Evolutionary conservation across 176 grass and related monocot species (phyloP), one percentile per base, ranked within the genome.

Genomic region (Lolium rigidum): DNA sequence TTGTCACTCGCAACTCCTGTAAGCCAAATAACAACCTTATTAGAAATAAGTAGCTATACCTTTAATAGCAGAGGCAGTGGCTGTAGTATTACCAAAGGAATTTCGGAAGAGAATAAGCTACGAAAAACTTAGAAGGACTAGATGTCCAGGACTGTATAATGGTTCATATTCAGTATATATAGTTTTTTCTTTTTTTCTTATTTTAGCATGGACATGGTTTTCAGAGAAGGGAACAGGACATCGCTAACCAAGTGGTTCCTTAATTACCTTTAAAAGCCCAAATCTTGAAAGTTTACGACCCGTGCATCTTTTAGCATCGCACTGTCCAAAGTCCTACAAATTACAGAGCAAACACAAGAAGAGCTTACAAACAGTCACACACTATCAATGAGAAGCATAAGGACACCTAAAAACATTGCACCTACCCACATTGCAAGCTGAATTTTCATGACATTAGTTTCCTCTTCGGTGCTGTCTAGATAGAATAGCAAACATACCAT

Each of bases 371-470:
- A 47, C 46, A 47, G 46, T 47, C 9, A 10, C 51, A 31, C 1
- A 38, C 4, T 31, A 39, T 77, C 18, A 84, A 79, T 7, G 25
- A 26, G 1, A 22, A 82, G 12, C 14, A 31, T 54, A 81, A 10
- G 1, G 46, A 69, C 10, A 64, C 0, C 9, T 61, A 74, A 44
- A 71, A 75, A 39, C 31, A 84, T 49, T 78, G 6, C 31, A 95
- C 91, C 61, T 92, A 98, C 96, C 96, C 96, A 98, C 96, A 98
- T 98, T 73, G 96, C 96, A 82, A 98, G 93, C 74, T 98, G 90
- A 92, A 98, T 94, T 88, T 22, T 92, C 24, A 68, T 85, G 84
- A 55, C 71, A 25, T 81, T 82, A 49, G 59, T 3, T 91, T 98
- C 92, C 9, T 94, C 88, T 47, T 86, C 75, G 15, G 11, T 66